Conservation (phyloP, 164 flowering plant genomes). For the Brasenia schreberi region DNA sequence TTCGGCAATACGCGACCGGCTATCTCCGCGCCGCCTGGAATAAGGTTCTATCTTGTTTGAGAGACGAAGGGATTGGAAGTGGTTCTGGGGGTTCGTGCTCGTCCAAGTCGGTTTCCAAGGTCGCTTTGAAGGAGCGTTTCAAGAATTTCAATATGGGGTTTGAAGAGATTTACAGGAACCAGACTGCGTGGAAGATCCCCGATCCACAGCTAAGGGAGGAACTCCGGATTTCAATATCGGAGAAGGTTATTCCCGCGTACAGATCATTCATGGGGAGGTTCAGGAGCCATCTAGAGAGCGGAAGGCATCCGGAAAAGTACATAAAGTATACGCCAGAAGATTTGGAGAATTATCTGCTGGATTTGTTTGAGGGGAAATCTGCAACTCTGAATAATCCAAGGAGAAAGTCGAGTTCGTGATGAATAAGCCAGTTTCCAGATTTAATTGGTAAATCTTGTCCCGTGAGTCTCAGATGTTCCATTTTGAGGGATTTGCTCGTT, state of each 20-base stretch:
- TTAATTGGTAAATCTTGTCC: background rate
- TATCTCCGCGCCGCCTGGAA: slow-evolving; percentile 87
- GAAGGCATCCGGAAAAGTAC: slow-evolving; percentile 65
- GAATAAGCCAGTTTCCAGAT: background rate
- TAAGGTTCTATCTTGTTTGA: slow-evolving; percentile 54
- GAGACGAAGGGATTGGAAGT: slow-evolving; percentile 57
- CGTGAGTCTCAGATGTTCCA: background rate
- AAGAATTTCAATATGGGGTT: slow-evolving; percentile 65
- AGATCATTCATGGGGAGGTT: slow-evolving; percentile 70
- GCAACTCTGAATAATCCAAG: slow-evolving; percentile 31
- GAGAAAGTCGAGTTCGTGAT: slow-evolving; percentile 38
- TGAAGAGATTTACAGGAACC: slow-evolving; percentile 67
- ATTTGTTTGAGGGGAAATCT: slow-evolving; percentile 69
- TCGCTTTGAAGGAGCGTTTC: slow-evolving; percentile 65
- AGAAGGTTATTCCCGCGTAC: slow-evolving; percentile 69
- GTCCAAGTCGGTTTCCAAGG: slow-evolving; percentile 38
- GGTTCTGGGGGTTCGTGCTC: slow-evolving; percentile 29
- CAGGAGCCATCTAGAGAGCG: slow-evolving; percentile 49
- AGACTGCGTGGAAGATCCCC: slow-evolving; percentile 75
- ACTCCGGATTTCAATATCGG: slow-evolving; percentile 63
- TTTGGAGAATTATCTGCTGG: slow-evolving; percentile 52
- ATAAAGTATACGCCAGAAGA: slow-evolving; percentile 75
- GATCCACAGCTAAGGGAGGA: slow-evolving; percentile 77
- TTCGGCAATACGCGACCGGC: slow-evolving; percentile 55
- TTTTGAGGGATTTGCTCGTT: background rate